A percentile compares a stretch with the other conserved stretches of the same genome.
phyloP scores from a whole-genome alignment of 306 rosid species.

The Inga leiocalycina region DNA sequence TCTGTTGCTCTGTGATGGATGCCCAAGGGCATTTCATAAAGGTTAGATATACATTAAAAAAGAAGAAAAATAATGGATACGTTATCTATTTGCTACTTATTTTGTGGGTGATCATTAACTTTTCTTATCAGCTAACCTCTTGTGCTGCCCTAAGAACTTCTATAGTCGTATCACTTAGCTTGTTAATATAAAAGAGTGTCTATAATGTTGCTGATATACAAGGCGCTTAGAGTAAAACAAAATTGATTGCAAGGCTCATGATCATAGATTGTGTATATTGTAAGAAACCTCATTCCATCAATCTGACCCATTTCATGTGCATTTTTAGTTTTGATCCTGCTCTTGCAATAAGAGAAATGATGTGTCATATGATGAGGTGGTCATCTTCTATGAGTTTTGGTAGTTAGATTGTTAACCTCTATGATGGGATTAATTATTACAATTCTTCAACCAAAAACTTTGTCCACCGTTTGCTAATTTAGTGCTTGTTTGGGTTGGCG shows the following conservation, averaged over 20 bases:
- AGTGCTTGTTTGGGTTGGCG: too few relatives aligned
- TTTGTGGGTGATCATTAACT: slow-evolving; percentile 23
- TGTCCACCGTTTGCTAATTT: slow-evolving; percentile 1
- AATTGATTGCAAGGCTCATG: background rate
- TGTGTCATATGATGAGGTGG: too few relatives aligned
- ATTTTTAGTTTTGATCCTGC: background rate
- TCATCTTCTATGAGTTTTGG: background rate
- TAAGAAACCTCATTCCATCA: background rate
- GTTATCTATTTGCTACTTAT: slow-evolving; percentile 23
- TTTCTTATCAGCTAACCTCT: slow-evolving; percentile 11
- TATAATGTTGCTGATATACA: background rate
- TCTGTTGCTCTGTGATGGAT: slow-evolving; percentile 93
- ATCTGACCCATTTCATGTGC: background rate
- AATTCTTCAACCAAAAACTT: background rate
- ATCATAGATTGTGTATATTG: slow-evolving; percentile 18
- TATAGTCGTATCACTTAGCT: background rate
- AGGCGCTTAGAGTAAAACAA: slow-evolving; percentile 20
- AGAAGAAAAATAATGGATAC: slow-evolving; percentile 1
- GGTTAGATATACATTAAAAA: slow-evolving; percentile 54
- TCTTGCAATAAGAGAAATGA: background rate
- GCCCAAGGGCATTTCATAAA: slow-evolving; percentile 98
- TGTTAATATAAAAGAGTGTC: slow-evolving; percentile 12
- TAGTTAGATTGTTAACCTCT: slow-evolving; percentile 9
- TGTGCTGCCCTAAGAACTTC: slow-evolving; percentile 9
- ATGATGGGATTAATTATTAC: background rate